phyloP scores from a whole-genome alignment of 306 rosid genomes.

The Corylus heterophylla region DNA sequence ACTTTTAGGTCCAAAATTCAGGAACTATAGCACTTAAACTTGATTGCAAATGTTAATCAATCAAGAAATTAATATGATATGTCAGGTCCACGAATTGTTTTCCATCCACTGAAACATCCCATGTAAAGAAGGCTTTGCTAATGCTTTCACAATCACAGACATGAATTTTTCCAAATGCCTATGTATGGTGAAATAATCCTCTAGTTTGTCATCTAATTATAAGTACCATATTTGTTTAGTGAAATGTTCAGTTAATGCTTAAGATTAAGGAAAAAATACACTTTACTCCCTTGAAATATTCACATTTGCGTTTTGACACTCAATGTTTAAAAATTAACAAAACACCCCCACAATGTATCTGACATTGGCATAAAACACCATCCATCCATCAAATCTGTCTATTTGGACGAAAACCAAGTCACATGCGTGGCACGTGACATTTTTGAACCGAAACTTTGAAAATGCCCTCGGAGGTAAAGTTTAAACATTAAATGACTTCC shows the following conservation, averaged over 20 bases:
- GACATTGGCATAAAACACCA: too few relatives aligned
- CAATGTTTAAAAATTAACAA: too few relatives aligned
- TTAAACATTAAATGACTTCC: too few relatives aligned
- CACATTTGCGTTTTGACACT: too few relatives aligned
- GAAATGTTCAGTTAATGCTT: neutral
- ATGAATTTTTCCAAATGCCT: neutral
- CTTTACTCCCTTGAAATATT: too few relatives aligned
- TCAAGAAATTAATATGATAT: neutral
- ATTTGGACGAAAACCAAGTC: too few relatives aligned
- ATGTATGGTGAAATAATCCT: neutral
- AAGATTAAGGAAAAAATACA: neutral
- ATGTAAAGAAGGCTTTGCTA: neutral
- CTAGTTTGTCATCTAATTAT: neutral
- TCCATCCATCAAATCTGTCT: too few relatives aligned
- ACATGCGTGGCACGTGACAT: too few relatives aligned
- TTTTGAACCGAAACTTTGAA: too few relatives aligned
- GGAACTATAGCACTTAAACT: constrained; percentile 9
- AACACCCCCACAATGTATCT: too few relatives aligned
- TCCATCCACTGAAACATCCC: neutral
- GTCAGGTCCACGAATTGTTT: neutral
- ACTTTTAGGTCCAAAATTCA: constrained; percentile 21
- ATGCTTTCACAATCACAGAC: neutral
- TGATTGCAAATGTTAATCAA: neutral
- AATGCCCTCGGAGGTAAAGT: too few relatives aligned
- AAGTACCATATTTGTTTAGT: neutral